Evolutionary conservation across 1,284 basidiomycete genomes (phyloP), one percentile per base, ranked within the genome.

Genomic region (Moesziomyces antarcticus): DNA sequence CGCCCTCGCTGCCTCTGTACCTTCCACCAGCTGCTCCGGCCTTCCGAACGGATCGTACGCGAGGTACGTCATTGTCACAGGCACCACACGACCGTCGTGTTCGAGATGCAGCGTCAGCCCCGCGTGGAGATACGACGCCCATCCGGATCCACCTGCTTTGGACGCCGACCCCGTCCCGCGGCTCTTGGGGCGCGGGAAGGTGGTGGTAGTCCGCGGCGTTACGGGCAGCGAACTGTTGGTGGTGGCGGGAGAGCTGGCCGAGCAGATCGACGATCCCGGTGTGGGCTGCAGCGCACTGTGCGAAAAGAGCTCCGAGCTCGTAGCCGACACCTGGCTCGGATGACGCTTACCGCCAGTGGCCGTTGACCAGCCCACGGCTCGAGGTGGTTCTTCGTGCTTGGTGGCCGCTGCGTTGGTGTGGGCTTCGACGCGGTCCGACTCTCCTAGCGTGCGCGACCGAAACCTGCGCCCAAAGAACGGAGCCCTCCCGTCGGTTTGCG

Each of bases 1-100:
- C 3, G 35, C 35, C 24, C 55, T 50, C 6, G 56, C 52, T 3
- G 48, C 56, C 37, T 67, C 68, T 3, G 60, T 50, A 0, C 35
- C 59, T 25, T 64, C 59, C 2, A 67, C 70, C 3, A 79, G 72
- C 43, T 65, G 51, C 37, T 80, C 79, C 3, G 73, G 66, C 41
- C 63, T 45, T 25, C 77, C 77, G 22, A 80, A 80, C 2, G 79
- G 79, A 45, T 80, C 79, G 60, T 80, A 80, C 41, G 47, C 57
- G 27, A 79, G 70, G 40, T 80, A 80, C 30, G 50, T 55, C 64
- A 80, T 59, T 35, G 58, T 66, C 56, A 78, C 50, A 35, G 56
- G 70, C 20, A 52, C 41, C 2, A 42, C 44, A 6, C 73, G 55
- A 16, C 64, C 54, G n/a, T 77, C 77, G 25, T 70, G 65, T 20